Evolutionary conservation across 805 yeast genomes (phyloP).

Genomic region (Candida montana): DNA sequence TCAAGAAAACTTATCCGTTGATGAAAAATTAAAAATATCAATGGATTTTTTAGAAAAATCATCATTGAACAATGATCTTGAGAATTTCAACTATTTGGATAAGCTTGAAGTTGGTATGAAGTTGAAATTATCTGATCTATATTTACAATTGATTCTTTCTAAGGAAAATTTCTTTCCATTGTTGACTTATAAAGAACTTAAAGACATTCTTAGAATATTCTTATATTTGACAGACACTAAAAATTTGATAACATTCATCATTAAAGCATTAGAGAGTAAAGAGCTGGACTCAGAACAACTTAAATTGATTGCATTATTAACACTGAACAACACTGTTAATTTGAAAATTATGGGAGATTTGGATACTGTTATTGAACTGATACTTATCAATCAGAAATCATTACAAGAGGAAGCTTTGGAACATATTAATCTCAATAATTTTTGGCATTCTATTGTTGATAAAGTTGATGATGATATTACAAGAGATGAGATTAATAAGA

Average conservation of each 20-base stretch:
- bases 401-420: not conserved
- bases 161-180: constrained; percentile 31
- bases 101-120: constrained; percentile 25
- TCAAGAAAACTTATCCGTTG: constrained; percentile 11
- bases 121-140: constrained; percentile 30
- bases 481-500: constrained; percentile 5
- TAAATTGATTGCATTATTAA: constrained; percentile 9
- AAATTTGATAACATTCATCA: constrained; percentile 19
- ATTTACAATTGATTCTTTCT: constrained; percentile 20
- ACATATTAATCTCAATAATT: constrained; percentile 6
- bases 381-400: constrained; percentile 8
- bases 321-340: not conserved
- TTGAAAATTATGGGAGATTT: constrained; percentile 2
- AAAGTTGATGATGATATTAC: constrained; percentile 2
- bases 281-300: constrained; percentile 17
- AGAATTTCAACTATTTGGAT: constrained; percentile 20
- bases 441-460: constrained; percentile 3
- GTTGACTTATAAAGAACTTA: constrained; percentile 32
- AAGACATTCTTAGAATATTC: constrained; percentile 13
- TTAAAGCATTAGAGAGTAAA: constrained; percentile 16
- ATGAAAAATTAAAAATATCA: constrained; percentile 22
- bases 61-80: constrained; percentile 17
- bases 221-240: constrained; percentile 20
- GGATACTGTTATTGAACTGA: constrained; percentile 7
- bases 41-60: constrained; percentile 30